phyloP scores from a whole-genome alignment of 2,329 filamentous ascomycete genomes.

The Hypoxylon sp. region DNA sequence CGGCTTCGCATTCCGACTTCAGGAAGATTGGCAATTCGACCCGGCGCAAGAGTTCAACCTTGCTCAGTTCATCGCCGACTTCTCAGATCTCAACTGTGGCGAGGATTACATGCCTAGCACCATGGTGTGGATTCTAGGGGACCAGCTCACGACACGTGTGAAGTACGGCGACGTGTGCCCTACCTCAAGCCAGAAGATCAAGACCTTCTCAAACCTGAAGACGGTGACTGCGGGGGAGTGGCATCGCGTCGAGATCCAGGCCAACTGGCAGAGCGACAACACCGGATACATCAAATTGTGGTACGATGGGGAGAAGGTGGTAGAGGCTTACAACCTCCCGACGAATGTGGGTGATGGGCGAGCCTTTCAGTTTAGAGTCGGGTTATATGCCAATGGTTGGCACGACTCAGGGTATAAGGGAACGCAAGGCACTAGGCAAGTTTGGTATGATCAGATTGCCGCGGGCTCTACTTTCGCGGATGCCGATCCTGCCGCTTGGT shows the following conservation, averaged over 20 bases:
- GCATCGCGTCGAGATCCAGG: constrained; percentile 64
- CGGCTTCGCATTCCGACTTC: constrained; percentile 66
- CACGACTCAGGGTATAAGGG: constrained; percentile 60
- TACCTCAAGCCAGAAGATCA: constrained; percentile 51
- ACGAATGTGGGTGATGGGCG: constrained; percentile 63
- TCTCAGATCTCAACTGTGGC: constrained; percentile 59
- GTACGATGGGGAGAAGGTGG: constrained; percentile 62
- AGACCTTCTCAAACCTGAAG: constrained; percentile 54
- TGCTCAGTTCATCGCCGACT: constrained; percentile 67
- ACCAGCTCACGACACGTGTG: constrained; percentile 61
- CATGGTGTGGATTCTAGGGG: constrained; percentile 64
- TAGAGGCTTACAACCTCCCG: constrained; percentile 58
- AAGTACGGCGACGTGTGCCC: constrained; percentile 59
- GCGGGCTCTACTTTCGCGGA: constrained; percentile 60
- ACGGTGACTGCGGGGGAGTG: constrained; percentile 61
- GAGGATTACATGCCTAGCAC: constrained; percentile 65
- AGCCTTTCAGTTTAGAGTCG: constrained; percentile 63
- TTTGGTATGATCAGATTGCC: constrained; percentile 67
- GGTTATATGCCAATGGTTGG: constrained; percentile 67
- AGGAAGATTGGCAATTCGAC: constrained; percentile 62
- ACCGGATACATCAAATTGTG: constrained; percentile 64
- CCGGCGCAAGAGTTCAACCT: constrained; percentile 63
- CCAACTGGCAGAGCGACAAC: constrained; percentile 61
- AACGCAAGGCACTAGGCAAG: constrained; percentile 60
- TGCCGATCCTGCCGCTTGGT: constrained; percentile 54